Evolutionary conservation across 164 flowering plant genomes (phyloP).

Genomic region (Saururus chinensis): DNA sequence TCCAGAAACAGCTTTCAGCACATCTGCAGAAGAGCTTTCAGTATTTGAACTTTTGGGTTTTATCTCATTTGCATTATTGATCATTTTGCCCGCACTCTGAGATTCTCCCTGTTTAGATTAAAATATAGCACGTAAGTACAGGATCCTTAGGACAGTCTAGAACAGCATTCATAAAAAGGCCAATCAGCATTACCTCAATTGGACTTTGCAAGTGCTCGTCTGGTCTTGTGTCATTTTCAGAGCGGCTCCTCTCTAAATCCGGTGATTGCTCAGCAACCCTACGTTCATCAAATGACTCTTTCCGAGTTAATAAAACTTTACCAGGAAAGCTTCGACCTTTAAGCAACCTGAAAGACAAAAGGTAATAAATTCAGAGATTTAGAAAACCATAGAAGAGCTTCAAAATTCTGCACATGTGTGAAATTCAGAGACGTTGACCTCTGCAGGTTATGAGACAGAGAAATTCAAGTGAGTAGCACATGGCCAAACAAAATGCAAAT

Average conservation of each 20-base stretch:
- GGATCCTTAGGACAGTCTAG: background rate
- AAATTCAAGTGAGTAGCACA: too few species aligned
- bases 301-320: conserved; percentile 65
- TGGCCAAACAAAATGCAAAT: too few species aligned
- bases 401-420: too few species aligned
- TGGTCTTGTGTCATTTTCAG: conserved; percentile 43
- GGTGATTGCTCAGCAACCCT: conserved; percentile 28
- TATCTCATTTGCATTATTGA: conserved; percentile 19
- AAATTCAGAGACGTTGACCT: background rate
- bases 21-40: conserved; percentile 38
- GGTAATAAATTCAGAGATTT: background rate
- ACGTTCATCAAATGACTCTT: conserved; percentile 42
- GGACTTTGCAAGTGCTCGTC: conserved; percentile 30
- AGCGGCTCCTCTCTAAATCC: conserved; percentile 36
- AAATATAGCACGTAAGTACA: background rate
- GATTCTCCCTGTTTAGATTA: conserved; percentile 37
- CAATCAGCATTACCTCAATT: conserved; percentile 34
- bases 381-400: too few species aligned
- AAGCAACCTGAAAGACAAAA: conserved; percentile 42
- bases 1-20: conserved; percentile 40
- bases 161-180: background rate
- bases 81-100: conserved; percentile 23
- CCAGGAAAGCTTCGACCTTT: conserved; percentile 97
- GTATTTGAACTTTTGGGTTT: conserved; percentile 28
- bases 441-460: background rate